phyloP scores from a whole-genome alignment of 148 eudicot genomes.

The Diospyros lotus region DNA sequence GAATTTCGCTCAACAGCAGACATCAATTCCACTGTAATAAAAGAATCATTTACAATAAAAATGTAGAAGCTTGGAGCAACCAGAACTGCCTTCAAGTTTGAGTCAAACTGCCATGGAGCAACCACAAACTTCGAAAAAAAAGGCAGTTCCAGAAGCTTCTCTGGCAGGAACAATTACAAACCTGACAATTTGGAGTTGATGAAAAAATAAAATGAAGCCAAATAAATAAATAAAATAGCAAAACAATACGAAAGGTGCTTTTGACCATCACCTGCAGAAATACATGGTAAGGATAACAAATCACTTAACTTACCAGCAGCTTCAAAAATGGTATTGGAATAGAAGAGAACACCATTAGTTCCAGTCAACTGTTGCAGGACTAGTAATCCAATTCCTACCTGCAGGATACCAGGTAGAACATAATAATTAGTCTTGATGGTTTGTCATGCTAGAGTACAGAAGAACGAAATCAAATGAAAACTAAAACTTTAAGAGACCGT shows the following conservation, averaged over 20 bases:
- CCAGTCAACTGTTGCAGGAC: constrained; percentile 86
- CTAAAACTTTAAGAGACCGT: constrained; percentile 16
- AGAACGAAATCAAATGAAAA: constrained; percentile 3
- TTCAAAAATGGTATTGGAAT: constrained; percentile 70
- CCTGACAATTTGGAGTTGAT: background rate
- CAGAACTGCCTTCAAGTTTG: background rate
- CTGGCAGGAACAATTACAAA: background rate
- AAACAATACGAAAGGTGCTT: too few relatives aligned
- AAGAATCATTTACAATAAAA: background rate
- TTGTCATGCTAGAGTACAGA: background rate
- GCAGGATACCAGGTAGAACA: constrained; percentile 17
- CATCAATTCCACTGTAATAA: background rate
- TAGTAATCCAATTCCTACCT: constrained; percentile 81
- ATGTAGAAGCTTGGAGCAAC: background rate
- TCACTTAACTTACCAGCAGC: constrained; percentile 55
- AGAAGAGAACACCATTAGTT: constrained; percentile 78
- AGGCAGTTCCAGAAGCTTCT: background rate
- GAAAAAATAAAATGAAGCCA: background rate
- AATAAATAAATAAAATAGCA: too few relatives aligned
- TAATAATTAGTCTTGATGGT: background rate
- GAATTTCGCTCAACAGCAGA: constrained; percentile 5
- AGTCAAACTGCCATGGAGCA: background rate
- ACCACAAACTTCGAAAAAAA: too few relatives aligned
- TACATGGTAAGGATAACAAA: too few relatives aligned
- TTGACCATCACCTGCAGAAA: too few relatives aligned